These are phyloP conservation scores for Arachis stenosperma DNA, from an alignment of 306 rosid genomes.

Conservation along the genomic window DNA sequence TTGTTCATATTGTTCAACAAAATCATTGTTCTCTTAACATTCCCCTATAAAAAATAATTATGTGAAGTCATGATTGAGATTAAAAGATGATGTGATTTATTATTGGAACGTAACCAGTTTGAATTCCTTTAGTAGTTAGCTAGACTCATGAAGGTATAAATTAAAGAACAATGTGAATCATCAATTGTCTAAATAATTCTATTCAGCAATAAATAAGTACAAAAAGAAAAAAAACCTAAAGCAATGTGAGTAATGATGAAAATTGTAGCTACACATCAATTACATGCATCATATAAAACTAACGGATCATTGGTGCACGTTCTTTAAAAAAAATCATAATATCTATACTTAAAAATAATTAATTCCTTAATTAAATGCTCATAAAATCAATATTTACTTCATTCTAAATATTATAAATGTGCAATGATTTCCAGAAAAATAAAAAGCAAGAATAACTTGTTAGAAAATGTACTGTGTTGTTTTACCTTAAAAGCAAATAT, in stretches of 20 bases:
- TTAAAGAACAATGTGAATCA: conserved; percentile 1
- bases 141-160: too few species aligned
- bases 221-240: not conserved
- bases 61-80: conserved; percentile 13
- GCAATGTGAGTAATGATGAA: not conserved
- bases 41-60: too few species aligned
- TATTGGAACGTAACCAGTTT: not conserved
- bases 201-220: not conserved
- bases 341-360: not conserved
- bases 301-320: conserved; percentile 28
- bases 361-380: not conserved
- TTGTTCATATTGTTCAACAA: too few species aligned
- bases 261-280: not conserved
- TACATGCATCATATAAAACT: not conserved
- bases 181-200: not conserved
- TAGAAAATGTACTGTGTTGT: conserved; percentile 2
- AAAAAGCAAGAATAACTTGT: not conserved
- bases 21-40: too few species aligned
- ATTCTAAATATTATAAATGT: not conserved
- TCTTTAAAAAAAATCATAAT: not conserved
- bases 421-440: not conserved
- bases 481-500: conserved; percentile 44
- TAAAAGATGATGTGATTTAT: conserved; percentile 13
- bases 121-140: not conserved
- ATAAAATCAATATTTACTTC: too few species aligned